A percentile compares a stretch with the other conserved stretches of the same genome.
These are phyloP conservation scores for Paracamarosporium sp. DNA, from an alignment of 2,329 filamentous ascomycete species.

Conservation along the genomic window DNA sequence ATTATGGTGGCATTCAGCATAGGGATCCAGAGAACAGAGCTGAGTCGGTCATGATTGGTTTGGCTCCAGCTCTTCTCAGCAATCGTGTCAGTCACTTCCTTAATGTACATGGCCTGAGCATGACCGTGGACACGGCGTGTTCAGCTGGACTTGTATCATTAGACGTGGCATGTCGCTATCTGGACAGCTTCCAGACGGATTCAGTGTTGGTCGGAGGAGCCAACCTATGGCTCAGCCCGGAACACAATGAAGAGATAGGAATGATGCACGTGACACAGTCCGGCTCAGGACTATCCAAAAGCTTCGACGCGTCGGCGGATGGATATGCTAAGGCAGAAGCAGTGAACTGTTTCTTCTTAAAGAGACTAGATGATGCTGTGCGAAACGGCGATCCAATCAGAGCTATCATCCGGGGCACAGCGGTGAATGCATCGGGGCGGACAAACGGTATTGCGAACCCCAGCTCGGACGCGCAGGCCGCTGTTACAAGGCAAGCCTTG, in stretches of 20 bases:
- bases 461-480: constrained; percentile 59
- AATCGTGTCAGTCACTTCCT: constrained; percentile 49
- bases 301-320: constrained; percentile 19
- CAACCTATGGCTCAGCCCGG: constrained; percentile 8
- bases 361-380: constrained; percentile 63
- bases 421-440: constrained; percentile 50
- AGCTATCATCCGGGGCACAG: constrained; percentile 46
- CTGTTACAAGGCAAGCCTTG: too few relatives aligned
- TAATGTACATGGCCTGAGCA: constrained; percentile 41
- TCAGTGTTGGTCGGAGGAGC: constrained; percentile 14
- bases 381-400: constrained; percentile 60
- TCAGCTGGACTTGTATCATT: constrained; percentile 40
- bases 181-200: constrained; percentile 19
- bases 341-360: constrained; percentile 59
- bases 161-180: constrained; percentile 24
- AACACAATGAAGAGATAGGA: constrained; percentile 46
- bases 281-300: not conserved
- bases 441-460: constrained; percentile 62
- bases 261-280: constrained; percentile 63
- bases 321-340: constrained; percentile 29
- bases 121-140: constrained; percentile 50
- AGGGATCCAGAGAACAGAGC: constrained; percentile 14
- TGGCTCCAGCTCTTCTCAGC: constrained; percentile 29
- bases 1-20: constrained; percentile 12
- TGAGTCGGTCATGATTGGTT: constrained; percentile 31